Percentiles rank a stretch among this genome's conserved stretches.
These are phyloP conservation scores for Neurospora sp. DNA, from an alignment of 495 filamentous ascomycete genomes.

Conservation along the genomic window DNA sequence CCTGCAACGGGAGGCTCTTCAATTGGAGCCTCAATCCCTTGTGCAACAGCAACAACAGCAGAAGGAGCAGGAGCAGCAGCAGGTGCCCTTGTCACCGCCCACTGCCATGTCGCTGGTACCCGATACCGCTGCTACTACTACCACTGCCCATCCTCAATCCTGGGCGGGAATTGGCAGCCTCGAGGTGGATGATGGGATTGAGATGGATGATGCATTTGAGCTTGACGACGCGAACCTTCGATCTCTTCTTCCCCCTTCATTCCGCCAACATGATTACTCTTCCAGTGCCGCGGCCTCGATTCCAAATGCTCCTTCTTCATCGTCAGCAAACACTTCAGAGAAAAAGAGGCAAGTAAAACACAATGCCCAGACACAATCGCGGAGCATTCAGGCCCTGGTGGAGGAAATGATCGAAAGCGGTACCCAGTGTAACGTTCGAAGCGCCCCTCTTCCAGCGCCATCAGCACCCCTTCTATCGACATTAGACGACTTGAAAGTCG, in stretches of 20 bases:
- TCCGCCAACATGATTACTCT: not conserved
- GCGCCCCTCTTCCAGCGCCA: slow-evolving; percentile 8
- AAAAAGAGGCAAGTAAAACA: not conserved
- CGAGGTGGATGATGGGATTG: not conserved
- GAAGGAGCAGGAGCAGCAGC: not conserved
- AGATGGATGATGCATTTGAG: not conserved
- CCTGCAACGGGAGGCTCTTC: slow-evolving; percentile 5
- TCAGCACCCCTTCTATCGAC: not conserved
- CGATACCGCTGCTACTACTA: not conserved
- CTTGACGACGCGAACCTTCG: not conserved
- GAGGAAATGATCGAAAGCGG: slow-evolving; percentile 26
- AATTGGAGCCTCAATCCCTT: not conserved
- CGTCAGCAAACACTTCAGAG: not conserved
- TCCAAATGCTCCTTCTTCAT: not conserved
- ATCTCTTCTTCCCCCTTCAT: not conserved
- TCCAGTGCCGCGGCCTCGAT: not conserved
- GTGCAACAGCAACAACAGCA: slow-evolving; percentile 1
- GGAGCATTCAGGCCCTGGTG: slow-evolving; percentile 16
- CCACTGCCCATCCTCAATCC: not conserved
- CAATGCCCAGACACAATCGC: slow-evolving; percentile 9
- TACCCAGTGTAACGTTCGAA: slow-evolving; percentile 27
- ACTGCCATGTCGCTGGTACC: not conserved
- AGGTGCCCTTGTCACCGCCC: not conserved
- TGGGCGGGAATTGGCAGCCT: not conserved
- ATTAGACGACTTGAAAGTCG: not conserved